Base-by-base conservation (phyloP, 2,329 filamentous ascomycete species). In the Penicillium sp. region DNA sequence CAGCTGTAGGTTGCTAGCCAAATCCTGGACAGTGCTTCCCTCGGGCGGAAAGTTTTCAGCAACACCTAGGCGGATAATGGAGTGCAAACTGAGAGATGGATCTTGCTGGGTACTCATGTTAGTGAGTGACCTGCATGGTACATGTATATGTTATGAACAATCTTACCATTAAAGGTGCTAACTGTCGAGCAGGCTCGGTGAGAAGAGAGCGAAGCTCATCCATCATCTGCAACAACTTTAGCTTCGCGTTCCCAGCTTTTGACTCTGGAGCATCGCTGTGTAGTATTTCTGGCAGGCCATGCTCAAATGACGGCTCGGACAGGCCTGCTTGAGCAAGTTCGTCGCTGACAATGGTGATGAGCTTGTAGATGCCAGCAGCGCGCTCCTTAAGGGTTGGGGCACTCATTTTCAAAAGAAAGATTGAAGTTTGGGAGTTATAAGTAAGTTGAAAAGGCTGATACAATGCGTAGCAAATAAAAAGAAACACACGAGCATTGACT, bases 251-350 rank as follows among this genome's bases (percentile, higher is more conserved):
- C 12, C 26, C 23, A 9, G 49, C 60, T 11, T 30, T 28, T 9
- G 59, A 60, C 20, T 58, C 47, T 12, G 55, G 55, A n/a, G 60
- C 58, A 58, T 60, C 58, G 26, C 40, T 56, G 30, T 52, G 43
- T 20, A 60, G 55, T 18, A 35, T 23, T 21, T 28, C 50, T 33
- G 60, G 58, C 20, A 61, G 55, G 45, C 60, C 60, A 26, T 56
- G 58, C 51, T 60, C 58, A 35, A 61, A 61, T 16, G 60, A 58
- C 24, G 60, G 60, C 35, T 61, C 60, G 8, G 52, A 55, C 5
- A 60, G 42, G 24, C 49, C 54, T n/a, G 45, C 46, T 8, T 23
- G 47, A 35, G 60, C 42, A 5, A 61, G 52, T 42, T 61, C 55
- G 52, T 55, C 58, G n/a, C n/a, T n/a, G n/a, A n/a, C n/a, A n/a